Percentiles rank a stretch among this genome's conserved stretches.
These are phyloP conservation scores for Cladosporium sp. DNA, from an alignment of 2,329 filamentous ascomycete species.

Conservation along the genomic window DNA sequence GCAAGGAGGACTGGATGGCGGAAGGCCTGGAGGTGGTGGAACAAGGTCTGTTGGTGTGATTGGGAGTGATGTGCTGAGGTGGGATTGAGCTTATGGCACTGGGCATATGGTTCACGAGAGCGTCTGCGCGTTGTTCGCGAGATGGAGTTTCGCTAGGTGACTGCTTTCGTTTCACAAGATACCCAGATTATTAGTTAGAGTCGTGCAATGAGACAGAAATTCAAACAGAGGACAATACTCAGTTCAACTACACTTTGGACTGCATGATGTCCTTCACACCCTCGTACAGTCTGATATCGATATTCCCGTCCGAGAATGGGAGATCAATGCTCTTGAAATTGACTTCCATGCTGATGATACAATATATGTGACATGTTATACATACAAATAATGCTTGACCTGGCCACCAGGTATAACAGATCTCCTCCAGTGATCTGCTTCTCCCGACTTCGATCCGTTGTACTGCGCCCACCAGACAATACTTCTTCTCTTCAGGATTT, in stretches of 20 bases:
- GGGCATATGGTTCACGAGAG: neutral
- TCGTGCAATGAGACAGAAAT: neutral
- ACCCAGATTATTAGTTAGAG: neutral
- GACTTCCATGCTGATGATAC: constrained; percentile 7
- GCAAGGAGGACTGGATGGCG: neutral
- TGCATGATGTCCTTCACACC: neutral
- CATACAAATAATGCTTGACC: constrained; percentile 9
- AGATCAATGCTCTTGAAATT: neutral
- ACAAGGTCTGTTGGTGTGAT: constrained; percentile 31
- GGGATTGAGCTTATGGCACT: constrained; percentile 31
- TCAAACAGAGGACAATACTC: neutral
- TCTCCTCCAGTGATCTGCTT: neutral
- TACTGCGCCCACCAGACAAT: neutral
- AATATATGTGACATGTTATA: constrained; percentile 19
- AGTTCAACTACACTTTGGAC: no score
- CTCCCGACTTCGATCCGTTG: neutral
- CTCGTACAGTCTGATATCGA: neutral
- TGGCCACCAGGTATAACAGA: neutral
- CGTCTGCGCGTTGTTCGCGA: neutral
- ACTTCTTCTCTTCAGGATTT: neutral
- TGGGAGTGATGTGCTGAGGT: constrained; percentile 35
- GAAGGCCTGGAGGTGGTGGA: neutral
- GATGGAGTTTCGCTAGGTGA: neutral
- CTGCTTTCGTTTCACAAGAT: neutral
- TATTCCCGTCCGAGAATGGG: neutral